Conservation (phyloP, 2,329 filamentous ascomycete genomes). For the Leptographium galeiforme region DNA sequence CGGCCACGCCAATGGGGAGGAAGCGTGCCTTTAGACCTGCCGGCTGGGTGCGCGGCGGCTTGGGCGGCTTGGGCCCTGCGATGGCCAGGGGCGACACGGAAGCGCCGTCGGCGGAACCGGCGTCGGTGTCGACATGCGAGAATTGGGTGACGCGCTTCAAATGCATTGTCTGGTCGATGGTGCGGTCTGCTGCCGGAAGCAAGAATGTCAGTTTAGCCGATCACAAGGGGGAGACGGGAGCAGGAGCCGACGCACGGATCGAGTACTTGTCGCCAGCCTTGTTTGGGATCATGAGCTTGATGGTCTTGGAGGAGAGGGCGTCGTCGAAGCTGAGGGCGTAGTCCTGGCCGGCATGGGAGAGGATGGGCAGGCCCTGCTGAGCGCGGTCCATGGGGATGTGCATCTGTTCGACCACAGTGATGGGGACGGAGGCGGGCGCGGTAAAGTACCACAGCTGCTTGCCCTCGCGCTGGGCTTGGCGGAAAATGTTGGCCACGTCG, state of each 20-base stretch:
- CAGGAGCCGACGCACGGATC: constrained; percentile 28
- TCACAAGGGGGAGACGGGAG: background rate
- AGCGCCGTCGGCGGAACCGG: constrained; percentile 1
- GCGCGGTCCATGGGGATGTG: constrained; percentile 45
- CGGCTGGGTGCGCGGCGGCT: constrained; percentile 49
- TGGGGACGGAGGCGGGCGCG: constrained; percentile 54
- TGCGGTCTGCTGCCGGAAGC: constrained; percentile 19
- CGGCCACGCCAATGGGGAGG: constrained; percentile 46
- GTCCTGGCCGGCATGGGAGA: constrained; percentile 50
- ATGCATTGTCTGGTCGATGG: constrained; percentile 48
- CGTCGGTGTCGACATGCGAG: constrained; percentile 22
- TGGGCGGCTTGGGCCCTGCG: constrained; percentile 20
- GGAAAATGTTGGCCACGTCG: constrained; percentile 41
- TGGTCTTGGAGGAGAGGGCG: constrained; percentile 33
- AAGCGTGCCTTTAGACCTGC: constrained; percentile 54
- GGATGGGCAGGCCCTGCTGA: constrained; percentile 35
- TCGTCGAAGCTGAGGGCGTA: constrained; percentile 47
- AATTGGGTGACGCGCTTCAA: constrained; percentile 50
- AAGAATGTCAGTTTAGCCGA: background rate
- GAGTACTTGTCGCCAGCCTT: constrained; percentile 40
- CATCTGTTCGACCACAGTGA: constrained; percentile 52
- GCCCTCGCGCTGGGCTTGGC: constrained; percentile 44
- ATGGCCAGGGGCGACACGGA: background rate
- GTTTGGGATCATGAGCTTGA: constrained; percentile 48
- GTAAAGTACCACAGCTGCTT: constrained; percentile 77